These are phyloP conservation scores for Euphorbia lathyris DNA, from an alignment of 345 rosid genomes.

Conservation along the genomic window DNA sequence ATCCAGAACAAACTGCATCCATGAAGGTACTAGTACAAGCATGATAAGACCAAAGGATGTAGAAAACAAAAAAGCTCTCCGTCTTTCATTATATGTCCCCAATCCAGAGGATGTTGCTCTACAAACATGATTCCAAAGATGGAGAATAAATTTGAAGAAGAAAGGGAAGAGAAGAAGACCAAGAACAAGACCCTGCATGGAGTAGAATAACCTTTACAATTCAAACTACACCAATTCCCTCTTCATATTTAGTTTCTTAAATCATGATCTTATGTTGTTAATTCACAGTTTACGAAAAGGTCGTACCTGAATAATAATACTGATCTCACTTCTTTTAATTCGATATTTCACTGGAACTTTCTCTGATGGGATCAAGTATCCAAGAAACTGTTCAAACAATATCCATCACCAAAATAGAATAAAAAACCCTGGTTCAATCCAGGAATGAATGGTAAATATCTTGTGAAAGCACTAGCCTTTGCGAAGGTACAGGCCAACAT, in stretches of 20 bases:
- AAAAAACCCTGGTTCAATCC: slow-evolving; percentile 15
- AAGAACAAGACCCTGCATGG: slow-evolving; percentile 66
- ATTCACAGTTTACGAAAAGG: not conserved
- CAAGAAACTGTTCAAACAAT: slow-evolving; percentile 46
- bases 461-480: slow-evolving; percentile 50
- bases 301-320: slow-evolving; percentile 71
- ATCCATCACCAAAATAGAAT: slow-evolving; percentile 16
- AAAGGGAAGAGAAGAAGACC: slow-evolving; percentile 76
- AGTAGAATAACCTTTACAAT: slow-evolving; percentile 18
- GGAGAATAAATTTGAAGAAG: slow-evolving; percentile 49
- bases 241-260: slow-evolving; percentile 14
- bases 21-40: slow-evolving; percentile 52
- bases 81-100: slow-evolving; percentile 35
- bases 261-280: not conserved
- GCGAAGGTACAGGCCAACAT: slow-evolving; percentile 65
- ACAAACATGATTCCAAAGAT: slow-evolving; percentile 26
- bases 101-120: slow-evolving; percentile 22
- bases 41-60: slow-evolving; percentile 46
- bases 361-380: slow-evolving; percentile 39
- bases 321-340: slow-evolving; percentile 69
- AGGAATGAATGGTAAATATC: slow-evolving; percentile 9
- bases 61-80: slow-evolving; percentile 55
- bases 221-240: slow-evolving; percentile 8
- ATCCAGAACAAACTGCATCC: slow-evolving; percentile 82
- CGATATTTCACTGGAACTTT: slow-evolving; percentile 48